Evolutionary conservation across 1,139 yeast species (phyloP).

Genomic region (Meyerozyma carpophila): DNA sequence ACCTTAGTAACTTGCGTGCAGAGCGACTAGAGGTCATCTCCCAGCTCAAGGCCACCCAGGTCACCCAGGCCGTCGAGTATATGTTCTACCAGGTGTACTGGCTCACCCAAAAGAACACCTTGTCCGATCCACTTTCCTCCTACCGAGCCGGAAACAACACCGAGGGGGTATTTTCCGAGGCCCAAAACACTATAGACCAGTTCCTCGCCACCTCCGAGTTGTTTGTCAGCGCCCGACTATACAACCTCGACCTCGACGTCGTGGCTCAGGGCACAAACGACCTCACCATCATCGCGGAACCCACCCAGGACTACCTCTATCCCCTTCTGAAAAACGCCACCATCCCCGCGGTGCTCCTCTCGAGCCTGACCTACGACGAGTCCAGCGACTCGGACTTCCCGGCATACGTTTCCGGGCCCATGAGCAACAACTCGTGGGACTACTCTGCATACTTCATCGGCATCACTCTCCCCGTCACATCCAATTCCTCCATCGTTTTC

Average conservation of each 20-base stretch:
- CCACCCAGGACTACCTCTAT: constrained; percentile 38
- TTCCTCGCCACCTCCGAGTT: constrained; percentile 59
- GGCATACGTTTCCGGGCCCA: constrained; percentile 58
- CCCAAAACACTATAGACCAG: constrained; percentile 47
- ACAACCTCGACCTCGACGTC: constrained; percentile 46
- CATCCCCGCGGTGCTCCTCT: constrained; percentile 31
- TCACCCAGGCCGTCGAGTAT: constrained; percentile 59
- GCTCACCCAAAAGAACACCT: constrained; percentile 56
- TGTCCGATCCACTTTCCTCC: constrained; percentile 55
- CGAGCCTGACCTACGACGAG: constrained; percentile 2
- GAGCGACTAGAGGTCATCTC: constrained; percentile 76
- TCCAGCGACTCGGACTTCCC: constrained; percentile 16
- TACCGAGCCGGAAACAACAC: constrained; percentile 69
- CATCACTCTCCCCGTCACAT: constrained; percentile 63
- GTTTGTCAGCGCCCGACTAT: constrained; percentile 63
- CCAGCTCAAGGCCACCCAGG: constrained; percentile 74
- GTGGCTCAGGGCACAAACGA: constrained; percentile 32
- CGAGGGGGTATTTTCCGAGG: constrained; percentile 32
- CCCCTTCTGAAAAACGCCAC: constrained; percentile 45
- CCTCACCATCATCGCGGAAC: constrained; percentile 21
- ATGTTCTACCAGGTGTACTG: constrained; percentile 68
- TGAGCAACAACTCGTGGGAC: constrained; percentile 29
- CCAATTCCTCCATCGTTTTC: constrained; percentile 66
- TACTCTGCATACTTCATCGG: constrained; percentile 44
- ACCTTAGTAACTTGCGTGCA: constrained; percentile 56